phyloP scores from a whole-genome alignment of 2,329 filamentous ascomycete species.

The Passalora sequoiae region DNA sequence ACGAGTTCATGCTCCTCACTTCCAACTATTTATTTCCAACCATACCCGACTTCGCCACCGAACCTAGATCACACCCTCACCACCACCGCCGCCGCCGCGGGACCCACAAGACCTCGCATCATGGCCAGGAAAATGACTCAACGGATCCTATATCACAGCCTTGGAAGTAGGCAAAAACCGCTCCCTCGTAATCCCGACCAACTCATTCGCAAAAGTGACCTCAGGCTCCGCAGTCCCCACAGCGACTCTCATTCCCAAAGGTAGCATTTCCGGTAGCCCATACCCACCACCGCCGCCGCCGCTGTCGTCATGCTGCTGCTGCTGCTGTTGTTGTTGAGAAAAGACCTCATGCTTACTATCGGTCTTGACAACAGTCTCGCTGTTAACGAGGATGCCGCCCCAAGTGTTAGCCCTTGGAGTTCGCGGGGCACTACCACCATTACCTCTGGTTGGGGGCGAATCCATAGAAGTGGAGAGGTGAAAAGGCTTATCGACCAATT shows the following conservation, averaged over 20 bases:
- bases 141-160: slow-evolving; percentile 6
- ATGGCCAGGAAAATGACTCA: too few relatives aligned
- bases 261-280: too few relatives aligned
- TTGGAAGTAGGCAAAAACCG: slow-evolving; percentile 23
- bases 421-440: too few relatives aligned
- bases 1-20: too few relatives aligned
- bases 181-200: slow-evolving; percentile 30
- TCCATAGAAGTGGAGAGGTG: slow-evolving; percentile 19
- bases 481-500: slow-evolving; percentile 27
- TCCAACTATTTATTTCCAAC: too few relatives aligned
- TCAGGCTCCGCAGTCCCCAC: slow-evolving; percentile 36
- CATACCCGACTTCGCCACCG: too few relatives aligned
- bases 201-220: slow-evolving; percentile 38
- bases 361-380: slow-evolving; percentile 33
- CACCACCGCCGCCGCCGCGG: too few relatives aligned
- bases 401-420: slow-evolving; percentile 19
- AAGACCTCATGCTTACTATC: slow-evolving; percentile 28
- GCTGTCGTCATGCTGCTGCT: too few relatives aligned
- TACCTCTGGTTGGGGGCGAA: slow-evolving; percentile 15
- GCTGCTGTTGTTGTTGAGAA: too few relatives aligned
- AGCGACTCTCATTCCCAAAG: slow-evolving; percentile 26
- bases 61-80: too few relatives aligned
- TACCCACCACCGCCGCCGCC: slow-evolving; percentile 24
- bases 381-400: slow-evolving; percentile 36
- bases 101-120: too few relatives aligned